Evolutionary conservation across 1,284 basidiomycete species (phyloP).

Genomic region (Sutorius eximius): DNA sequence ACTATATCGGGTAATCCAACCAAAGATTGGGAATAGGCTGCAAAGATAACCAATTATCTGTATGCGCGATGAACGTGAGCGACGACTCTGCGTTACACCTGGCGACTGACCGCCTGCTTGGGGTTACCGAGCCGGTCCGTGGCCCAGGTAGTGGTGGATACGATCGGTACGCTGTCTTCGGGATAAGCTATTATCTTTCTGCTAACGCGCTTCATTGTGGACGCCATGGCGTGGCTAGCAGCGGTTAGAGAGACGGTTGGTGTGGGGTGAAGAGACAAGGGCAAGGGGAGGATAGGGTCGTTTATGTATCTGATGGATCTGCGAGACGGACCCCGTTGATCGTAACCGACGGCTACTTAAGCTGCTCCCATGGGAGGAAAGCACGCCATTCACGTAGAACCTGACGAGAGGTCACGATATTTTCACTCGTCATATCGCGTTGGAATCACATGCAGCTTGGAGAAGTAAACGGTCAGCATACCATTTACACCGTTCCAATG

Average conservation of each 20-base stretch:
- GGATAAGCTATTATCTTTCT: constrained; percentile 63
- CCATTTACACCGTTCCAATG: not conserved
- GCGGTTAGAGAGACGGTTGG: not conserved
- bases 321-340: not conserved
- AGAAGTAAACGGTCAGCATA: not conserved
- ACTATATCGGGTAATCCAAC: constrained; percentile 88
- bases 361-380: constrained; percentile 20
- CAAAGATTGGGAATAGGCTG: constrained; percentile 79
- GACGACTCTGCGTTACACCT: not conserved
- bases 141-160: constrained; percentile 58
- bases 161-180: constrained; percentile 55
- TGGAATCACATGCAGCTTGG: not conserved
- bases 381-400: constrained; percentile 26
- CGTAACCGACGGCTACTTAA: not conserved
- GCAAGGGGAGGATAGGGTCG: not conserved
- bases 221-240: constrained; percentile 37
- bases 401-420: constrained; percentile 18
- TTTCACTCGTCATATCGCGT: not conserved
- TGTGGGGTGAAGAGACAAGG: not conserved
- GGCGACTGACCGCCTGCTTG: constrained; percentile 44
- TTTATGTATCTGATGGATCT: constrained; percentile 7
- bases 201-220: constrained; percentile 48
- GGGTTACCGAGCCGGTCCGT: constrained; percentile 44
- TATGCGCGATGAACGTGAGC: constrained; percentile 7
- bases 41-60: constrained; percentile 62